A percentile compares a stretch with the other conserved stretches of the same genome.
Evolutionary conservation across 2,329 filamentous ascomycete species (phyloP).

Genomic region (Alternaria alternata): DNA sequence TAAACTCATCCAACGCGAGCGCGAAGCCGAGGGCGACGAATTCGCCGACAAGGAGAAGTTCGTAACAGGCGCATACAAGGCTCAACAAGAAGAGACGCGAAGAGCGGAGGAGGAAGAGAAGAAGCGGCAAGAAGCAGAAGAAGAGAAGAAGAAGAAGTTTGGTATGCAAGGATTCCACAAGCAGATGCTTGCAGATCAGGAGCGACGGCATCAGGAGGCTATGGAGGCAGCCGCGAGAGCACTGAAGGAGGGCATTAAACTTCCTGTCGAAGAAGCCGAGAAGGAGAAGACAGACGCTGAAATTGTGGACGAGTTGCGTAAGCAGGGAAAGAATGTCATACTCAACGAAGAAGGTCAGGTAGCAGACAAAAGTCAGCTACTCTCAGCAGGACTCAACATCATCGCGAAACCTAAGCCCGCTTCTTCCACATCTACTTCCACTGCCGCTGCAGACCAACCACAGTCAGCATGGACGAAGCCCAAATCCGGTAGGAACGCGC

Average conservation of each 20-base stretch:
- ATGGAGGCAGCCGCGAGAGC: slow-evolving; percentile 68
- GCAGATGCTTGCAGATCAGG: slow-evolving; percentile 74
- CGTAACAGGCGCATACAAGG: slow-evolving; percentile 83
- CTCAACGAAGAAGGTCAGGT: slow-evolving; percentile 86
- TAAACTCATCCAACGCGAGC: slow-evolving; percentile 78
- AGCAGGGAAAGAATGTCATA: slow-evolving; percentile 68
- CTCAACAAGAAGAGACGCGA: slow-evolving; percentile 78
- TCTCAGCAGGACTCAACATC: slow-evolving; percentile 79
- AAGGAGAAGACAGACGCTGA: slow-evolving; percentile 64
- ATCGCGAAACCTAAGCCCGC: slow-evolving; percentile 66
- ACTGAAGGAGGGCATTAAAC: slow-evolving; percentile 43
- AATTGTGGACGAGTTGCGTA: slow-evolving; percentile 71
- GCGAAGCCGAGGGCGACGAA: slow-evolving; percentile 81
- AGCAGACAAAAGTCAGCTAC: slow-evolving; percentile 82
- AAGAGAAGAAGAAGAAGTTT: slow-evolving; percentile 69
- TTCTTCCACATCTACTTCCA: slow-evolving; percentile 30
- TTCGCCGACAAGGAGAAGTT: slow-evolving; percentile 86
- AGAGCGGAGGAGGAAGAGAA: slow-evolving; percentile 76
- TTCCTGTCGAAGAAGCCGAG: slow-evolving; percentile 46
- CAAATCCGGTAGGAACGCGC: slow-evolving; percentile 65
- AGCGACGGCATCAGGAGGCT: slow-evolving; percentile 73
- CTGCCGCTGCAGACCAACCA: slow-evolving; percentile 21
- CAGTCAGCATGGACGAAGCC: background rate
- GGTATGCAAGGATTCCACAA: slow-evolving; percentile 84
- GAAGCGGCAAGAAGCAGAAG: slow-evolving; percentile 69